phyloP scores from a whole-genome alignment of 768 basidiomycete genomes.

The Boletus patriciae region DNA sequence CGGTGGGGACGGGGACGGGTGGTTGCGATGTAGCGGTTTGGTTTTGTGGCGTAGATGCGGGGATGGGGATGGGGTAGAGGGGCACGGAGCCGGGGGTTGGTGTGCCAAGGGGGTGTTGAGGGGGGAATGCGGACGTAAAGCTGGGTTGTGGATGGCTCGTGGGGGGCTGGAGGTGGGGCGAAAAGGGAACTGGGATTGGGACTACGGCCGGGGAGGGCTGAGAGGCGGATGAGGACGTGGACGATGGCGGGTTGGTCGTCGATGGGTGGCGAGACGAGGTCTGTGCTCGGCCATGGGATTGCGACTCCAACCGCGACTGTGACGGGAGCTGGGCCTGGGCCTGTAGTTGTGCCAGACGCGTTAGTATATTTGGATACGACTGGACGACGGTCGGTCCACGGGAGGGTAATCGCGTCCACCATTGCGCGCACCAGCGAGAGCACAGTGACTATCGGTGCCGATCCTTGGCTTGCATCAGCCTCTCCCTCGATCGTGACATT shows the following conservation, averaged over 20 bases:
- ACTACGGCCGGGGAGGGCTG: neutral
- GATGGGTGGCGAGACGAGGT: constrained; percentile 3
- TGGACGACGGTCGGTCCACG: neutral
- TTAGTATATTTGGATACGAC: constrained; percentile 24
- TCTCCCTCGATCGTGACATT: too few species aligned
- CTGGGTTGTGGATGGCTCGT: constrained; percentile 14
- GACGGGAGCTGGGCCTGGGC: constrained; percentile 14
- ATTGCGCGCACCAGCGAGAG: too few species aligned
- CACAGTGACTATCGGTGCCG: too few species aligned
- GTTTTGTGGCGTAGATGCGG: neutral
- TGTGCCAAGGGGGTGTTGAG: neutral
- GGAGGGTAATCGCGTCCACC: too few species aligned
- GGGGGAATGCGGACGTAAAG: neutral
- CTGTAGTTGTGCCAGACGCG: constrained; percentile 28
- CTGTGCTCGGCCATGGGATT: neutral
- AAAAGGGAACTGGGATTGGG: neutral
- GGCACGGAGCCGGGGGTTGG: neutral
- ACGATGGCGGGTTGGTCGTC: neutral
- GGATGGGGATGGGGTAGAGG: constrained; percentile 2
- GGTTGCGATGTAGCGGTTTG: neutral
- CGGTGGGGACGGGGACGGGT: neutral
- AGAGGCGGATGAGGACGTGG: neutral
- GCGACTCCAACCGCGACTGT: too few species aligned
- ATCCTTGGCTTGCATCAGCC: too few species aligned
- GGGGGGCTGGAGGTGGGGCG: neutral